phyloP scores from a whole-genome alignment of 2,329 filamentous ascomycete species.

The Scedosporium minutisporum region DNA sequence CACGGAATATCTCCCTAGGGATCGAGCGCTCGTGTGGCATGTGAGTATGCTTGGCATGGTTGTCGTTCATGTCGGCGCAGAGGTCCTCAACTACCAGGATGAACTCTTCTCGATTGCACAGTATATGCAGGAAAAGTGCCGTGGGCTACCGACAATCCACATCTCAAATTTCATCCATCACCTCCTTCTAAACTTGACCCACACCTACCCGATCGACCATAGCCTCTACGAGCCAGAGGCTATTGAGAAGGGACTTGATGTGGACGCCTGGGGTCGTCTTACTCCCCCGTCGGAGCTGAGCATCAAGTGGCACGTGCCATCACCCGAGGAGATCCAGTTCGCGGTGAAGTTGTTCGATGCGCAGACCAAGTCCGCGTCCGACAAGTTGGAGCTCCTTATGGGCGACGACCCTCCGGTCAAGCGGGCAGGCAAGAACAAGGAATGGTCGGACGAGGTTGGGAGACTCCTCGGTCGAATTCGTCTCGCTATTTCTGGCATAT shows the following conservation, averaged over 20 bases:
- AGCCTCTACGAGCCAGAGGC: constrained; percentile 75
- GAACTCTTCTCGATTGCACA: constrained; percentile 84
- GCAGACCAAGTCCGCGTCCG: constrained; percentile 67
- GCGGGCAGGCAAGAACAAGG: constrained; percentile 90
- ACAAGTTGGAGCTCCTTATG: constrained; percentile 69
- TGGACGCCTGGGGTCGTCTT: constrained; percentile 77
- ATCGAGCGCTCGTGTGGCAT: constrained; percentile 91
- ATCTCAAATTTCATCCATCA: constrained; percentile 98
- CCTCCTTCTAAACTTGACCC: constrained; percentile 83
- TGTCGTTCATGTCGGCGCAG: constrained; percentile 86
- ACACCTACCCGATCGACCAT: constrained; percentile 88
- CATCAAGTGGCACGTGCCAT: constrained; percentile 86
- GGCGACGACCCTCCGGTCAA: constrained; percentile 73
- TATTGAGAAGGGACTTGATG: constrained; percentile 59
- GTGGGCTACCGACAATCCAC: constrained; percentile 87
- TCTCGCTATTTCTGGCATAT: constrained; percentile 82
- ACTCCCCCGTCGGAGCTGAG: constrained; percentile 66
- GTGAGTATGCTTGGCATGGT: constrained; percentile 97
- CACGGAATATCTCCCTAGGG: constrained; percentile 83
- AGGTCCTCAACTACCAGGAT: constrained; percentile 79
- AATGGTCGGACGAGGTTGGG: constrained; percentile 96
- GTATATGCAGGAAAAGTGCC: constrained; percentile 95
- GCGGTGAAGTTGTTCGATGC: constrained; percentile 81
- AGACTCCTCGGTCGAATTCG: constrained; percentile 79
- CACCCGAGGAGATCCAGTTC: constrained; percentile 71